Conservation (phyloP, 108 stramenopile genomes). For the Nitzschia putrida region DNA sequence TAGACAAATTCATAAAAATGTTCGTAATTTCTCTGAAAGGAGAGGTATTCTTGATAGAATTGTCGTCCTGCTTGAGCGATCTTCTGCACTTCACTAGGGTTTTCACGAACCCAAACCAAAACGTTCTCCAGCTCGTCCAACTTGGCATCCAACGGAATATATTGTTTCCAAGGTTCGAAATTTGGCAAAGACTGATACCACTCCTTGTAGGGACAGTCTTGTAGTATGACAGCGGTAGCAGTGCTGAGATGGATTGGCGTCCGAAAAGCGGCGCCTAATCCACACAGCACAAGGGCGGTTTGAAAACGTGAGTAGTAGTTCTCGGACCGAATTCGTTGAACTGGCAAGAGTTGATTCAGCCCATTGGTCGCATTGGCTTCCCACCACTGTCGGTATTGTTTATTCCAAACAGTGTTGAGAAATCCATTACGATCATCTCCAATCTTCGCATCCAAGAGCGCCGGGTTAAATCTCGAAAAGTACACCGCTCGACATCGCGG, state of each 20-base stretch:
- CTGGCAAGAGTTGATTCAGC: conserved; percentile 14
- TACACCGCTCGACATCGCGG: conserved; percentile 13
- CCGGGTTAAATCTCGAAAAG: conserved; percentile 28
- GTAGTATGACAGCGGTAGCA: conserved; percentile 27
- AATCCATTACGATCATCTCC: conserved; percentile 5
- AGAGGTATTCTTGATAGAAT: conserved; percentile 32
- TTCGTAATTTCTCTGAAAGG: conserved; percentile 31
- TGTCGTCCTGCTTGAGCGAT: conserved; percentile 30
- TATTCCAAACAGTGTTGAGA: neutral
- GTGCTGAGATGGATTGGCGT: conserved; percentile 25
- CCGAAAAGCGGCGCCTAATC: conserved; percentile 45
- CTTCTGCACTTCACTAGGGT: conserved; percentile 23
- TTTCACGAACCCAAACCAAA: conserved; percentile 27
- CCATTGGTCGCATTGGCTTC: conserved; percentile 24
- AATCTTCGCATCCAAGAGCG: conserved; percentile 26
- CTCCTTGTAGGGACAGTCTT: conserved; percentile 41
- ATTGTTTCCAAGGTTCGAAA: conserved; percentile 42
- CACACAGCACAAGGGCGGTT: conserved; percentile 27
- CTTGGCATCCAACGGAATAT: conserved; percentile 37
- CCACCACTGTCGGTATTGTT: conserved; percentile 7
- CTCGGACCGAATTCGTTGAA: conserved; percentile 6
- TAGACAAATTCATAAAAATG: conserved; percentile 31
- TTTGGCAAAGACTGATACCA: conserved; percentile 27
- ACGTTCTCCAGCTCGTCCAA: conserved; percentile 24
- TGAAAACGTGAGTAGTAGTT: conserved; percentile 38